Percentiles rank a stretch among this genome's conserved stretches.
Conservation (phyloP, 805 yeast species). For the Spathaspora hagerdaliae region DNA sequence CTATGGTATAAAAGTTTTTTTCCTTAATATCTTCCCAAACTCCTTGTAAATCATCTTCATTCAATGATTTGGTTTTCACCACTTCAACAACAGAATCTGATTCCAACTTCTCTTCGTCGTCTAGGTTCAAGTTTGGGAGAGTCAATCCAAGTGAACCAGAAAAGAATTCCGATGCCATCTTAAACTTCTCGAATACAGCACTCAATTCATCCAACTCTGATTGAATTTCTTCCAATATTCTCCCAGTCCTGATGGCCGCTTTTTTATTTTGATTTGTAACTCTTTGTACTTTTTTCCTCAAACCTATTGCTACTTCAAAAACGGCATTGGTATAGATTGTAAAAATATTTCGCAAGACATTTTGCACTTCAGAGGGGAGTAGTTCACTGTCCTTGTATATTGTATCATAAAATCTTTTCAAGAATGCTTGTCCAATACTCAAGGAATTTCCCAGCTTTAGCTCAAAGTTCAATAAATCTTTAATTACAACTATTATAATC, state of each 20-base stretch:
- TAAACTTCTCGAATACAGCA: conserved; percentile 43
- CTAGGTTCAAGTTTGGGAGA: conserved; percentile 11
- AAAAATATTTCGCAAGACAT: conserved; percentile 32
- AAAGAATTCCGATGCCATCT: conserved; percentile 38
- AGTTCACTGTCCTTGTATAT: conserved; percentile 23
- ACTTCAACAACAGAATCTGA: conserved; percentile 17
- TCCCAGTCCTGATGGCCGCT: conserved; percentile 67
- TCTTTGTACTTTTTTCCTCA: conserved; percentile 32
- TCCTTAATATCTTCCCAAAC: conserved; percentile 67
- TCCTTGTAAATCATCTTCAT: conserved; percentile 22
- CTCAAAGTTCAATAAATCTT: conserved; percentile 26
- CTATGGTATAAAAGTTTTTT: conserved; percentile 57
- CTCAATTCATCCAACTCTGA: conserved; percentile 26
- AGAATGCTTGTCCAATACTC: conserved; percentile 43
- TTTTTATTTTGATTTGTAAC: conserved; percentile 41
- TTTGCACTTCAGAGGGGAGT: conserved; percentile 22
- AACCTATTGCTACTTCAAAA: conserved; percentile 27
- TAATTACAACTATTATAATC: conserved; percentile 21
- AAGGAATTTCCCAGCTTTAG: conserved; percentile 26
- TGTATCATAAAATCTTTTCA: conserved; percentile 42
- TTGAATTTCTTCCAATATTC: conserved; percentile 42
- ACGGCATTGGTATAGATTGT: conserved; percentile 42
- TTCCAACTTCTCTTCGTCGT: not conserved
- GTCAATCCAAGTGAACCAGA: conserved; percentile 34
- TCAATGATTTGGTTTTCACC: conserved; percentile 16